Base-by-base conservation (phyloP, 345 rosid species). In the Eucalyptus coolabah region DNA sequence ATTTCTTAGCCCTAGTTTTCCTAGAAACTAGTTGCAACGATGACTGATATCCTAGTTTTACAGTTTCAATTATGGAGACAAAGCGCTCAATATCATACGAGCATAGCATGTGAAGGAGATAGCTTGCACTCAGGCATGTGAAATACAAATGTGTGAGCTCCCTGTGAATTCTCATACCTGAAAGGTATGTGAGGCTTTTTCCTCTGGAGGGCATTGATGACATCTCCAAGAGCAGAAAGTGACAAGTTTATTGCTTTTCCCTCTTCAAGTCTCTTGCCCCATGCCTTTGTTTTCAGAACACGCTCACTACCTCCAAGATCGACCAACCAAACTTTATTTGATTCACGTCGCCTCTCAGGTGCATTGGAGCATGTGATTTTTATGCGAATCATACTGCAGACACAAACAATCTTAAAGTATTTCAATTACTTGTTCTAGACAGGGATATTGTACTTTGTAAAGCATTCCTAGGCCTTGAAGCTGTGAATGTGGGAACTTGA, bases 301-400 rank as follows among this genome's bases (percentile, higher is more conserved):
- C 99, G 97, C 92, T 96, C 99, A 69, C 99, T 96, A 89, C 99
- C 99, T 56, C 98, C 99, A 34, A 96, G 96, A 89, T 96, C 99
- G 45, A 96, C 93, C 86, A 96, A 89, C 99, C 99, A 96, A 69
- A 96, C 90, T 91, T 96, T 96, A 88, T 92, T 96, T 87, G 91
- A 94, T 91, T 92, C 94, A n/a, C 95, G 93, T 63, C 93, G 91
- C 92, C 99, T 97, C 92, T 95, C 97, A 9, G 91, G 90, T 89
- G 96, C 95, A 86, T 92, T 89, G 86, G 86, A 90, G 91, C 98
- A 95, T 87, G 96, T 93, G 5, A 97, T 90, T 34, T 94, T 90
- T 56, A 95, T 93, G 85, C 97, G 94, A 87, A 94, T 94, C 99
- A 97, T 93, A 94, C 99, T 97, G 91, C 88, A 23, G 88, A 72